A percentile compares a stretch with the other conserved stretches of the same genome.
Evolutionary conservation across 176 grass and related monocot species (phyloP).

Genomic region (Hsuehochloa calcarea): DNA sequence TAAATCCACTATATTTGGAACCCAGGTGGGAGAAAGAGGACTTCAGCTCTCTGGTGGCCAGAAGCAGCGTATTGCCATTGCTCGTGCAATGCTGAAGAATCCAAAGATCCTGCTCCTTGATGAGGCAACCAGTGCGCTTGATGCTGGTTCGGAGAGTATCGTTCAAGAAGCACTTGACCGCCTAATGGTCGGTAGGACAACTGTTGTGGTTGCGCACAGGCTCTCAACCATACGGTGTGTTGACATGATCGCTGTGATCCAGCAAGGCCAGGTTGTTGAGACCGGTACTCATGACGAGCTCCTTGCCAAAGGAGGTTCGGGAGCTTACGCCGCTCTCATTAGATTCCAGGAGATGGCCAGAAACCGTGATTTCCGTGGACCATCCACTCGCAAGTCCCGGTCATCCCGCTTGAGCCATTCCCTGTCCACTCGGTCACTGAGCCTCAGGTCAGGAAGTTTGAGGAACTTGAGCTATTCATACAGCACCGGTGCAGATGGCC

Average conservation of each 20-base stretch:
- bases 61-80: slow-evolving; percentile 84
- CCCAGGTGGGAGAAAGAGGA: slow-evolving; percentile 68
- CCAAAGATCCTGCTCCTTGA: slow-evolving; percentile 75
- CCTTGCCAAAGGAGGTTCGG: slow-evolving; percentile 58
- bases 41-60: slow-evolving; percentile 79
- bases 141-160: slow-evolving; percentile 72
- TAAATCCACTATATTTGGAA: neutral
- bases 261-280: slow-evolving; percentile 78
- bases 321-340: slow-evolving; percentile 63
- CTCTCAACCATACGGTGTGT: slow-evolving; percentile 71
- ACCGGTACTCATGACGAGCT: slow-evolving; percentile 79
- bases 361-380: slow-evolving; percentile 55
- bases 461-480: slow-evolving; percentile 79
- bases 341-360: slow-evolving; percentile 76
- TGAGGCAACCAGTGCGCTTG: slow-evolving; percentile 76
- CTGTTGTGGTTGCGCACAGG: slow-evolving; percentile 64
- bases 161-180: slow-evolving; percentile 85
- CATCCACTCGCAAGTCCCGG: slow-evolving; percentile 55
- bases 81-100: slow-evolving; percentile 81
- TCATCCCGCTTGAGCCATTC: slow-evolving; percentile 67
- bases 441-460: slow-evolving; percentile 73
- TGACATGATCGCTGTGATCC: slow-evolving; percentile 72
- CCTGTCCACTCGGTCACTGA: slow-evolving; percentile 68
- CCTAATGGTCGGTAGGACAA: slow-evolving; percentile 68
- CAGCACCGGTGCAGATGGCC: slow-evolving; percentile 70